Percentiles rank a stretch among this genome's conserved stretches.
These are phyloP conservation scores for Phytophthora sp. DNA, from an alignment of 352 stramenopile species.

Conservation along the genomic window DNA sequence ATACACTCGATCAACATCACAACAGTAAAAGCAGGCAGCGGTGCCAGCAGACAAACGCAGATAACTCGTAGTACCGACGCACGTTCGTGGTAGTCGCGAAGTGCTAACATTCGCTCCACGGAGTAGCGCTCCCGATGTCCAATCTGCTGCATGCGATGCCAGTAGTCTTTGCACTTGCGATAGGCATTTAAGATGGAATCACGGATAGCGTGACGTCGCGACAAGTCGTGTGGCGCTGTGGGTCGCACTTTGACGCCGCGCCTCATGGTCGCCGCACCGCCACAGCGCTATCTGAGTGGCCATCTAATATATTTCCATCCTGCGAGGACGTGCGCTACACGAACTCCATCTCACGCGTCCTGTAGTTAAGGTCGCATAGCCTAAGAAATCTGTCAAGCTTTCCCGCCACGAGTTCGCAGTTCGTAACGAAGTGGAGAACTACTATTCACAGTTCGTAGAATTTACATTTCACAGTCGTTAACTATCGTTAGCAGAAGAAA, in stretches of 20 bases:
- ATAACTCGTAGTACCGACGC: background rate
- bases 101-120: slow-evolving; percentile 1
- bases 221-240: background rate
- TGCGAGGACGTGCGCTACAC: too few relatives aligned
- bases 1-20: slow-evolving; percentile 25
- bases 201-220: background rate
- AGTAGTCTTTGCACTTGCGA: background rate
- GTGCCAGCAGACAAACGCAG: background rate
- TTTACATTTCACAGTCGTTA: too few relatives aligned
- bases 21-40: slow-evolving; percentile 10
- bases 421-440: too few relatives aligned
- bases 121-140: slow-evolving; percentile 5
- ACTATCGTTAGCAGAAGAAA: too few relatives aligned
- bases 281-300: too few relatives aligned
- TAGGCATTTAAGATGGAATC: background rate
- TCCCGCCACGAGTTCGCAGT: too few relatives aligned
- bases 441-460: too few relatives aligned
- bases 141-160: slow-evolving; percentile 6
- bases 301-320: too few relatives aligned
- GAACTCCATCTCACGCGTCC: too few relatives aligned
- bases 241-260: background rate
- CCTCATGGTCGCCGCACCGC: background rate
- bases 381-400: too few relatives aligned
- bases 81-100: slow-evolving; percentile 9
- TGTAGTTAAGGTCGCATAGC: too few relatives aligned